phyloP scores from a whole-genome alignment of 1,284 basidiomycete species.

The Naganishia liquefaciens region DNA sequence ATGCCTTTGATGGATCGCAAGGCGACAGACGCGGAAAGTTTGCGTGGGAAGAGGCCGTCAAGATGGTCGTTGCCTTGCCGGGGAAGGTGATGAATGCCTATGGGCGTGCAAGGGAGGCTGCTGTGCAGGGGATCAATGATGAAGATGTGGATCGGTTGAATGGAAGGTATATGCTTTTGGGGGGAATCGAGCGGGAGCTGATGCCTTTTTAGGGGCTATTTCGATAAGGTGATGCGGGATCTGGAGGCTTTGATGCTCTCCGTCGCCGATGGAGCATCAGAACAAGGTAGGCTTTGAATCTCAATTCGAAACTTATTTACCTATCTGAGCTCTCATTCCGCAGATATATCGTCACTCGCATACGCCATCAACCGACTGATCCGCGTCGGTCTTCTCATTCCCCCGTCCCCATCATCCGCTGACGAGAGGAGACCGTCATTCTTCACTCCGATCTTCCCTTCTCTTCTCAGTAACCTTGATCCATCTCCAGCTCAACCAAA shows the following conservation, averaged over 20 bases:
- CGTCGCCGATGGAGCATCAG: conserved; percentile 58
- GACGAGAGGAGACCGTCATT: conserved; percentile 37
- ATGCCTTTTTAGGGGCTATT: conserved; percentile 55
- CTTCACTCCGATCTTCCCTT: conserved; percentile 42
- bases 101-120: conserved; percentile 41
- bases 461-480: conserved; percentile 56
- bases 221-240: conserved; percentile 58
- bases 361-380: conserved; percentile 31
- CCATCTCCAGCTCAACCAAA: conserved; percentile 59
- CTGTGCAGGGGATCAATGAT: not conserved
- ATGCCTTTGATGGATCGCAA: conserved; percentile 53
- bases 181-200: too few relatives aligned
- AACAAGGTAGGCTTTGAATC: conserved; percentile 22
- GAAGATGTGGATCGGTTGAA: conserved; percentile 9
- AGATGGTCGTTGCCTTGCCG: conserved; percentile 39
- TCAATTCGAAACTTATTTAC: conserved; percentile 32
- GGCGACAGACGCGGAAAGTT: conserved; percentile 27
- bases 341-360: conserved; percentile 41
- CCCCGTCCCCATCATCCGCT: conserved; percentile 26
- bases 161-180: not conserved
- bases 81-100: conserved; percentile 48
- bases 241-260: conserved; percentile 48
- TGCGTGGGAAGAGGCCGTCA: conserved; percentile 48
- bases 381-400: conserved; percentile 38
- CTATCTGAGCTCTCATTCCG: conserved; percentile 20